phyloP scores from a whole-genome alignment of 345 rosid genomes.

The Moricandia moricandioides region DNA sequence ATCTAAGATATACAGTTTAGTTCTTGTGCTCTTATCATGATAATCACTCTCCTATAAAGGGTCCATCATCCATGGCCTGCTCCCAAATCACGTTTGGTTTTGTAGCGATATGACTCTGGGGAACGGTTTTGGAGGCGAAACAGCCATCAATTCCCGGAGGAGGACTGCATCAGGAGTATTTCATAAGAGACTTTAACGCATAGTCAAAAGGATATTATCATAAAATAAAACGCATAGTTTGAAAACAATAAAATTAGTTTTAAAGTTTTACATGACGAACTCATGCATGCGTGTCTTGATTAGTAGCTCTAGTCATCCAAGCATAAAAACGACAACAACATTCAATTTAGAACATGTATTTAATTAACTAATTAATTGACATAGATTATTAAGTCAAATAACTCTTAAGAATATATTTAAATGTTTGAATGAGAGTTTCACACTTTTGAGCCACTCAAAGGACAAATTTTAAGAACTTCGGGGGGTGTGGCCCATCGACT shows the following conservation, averaged over 20 bases:
- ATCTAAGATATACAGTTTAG: background rate
- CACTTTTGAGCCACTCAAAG: conserved; percentile 20
- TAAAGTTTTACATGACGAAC: background rate
- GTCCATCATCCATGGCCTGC: too few relatives aligned
- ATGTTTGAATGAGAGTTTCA: conserved; percentile 22
- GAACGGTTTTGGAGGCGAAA: too few relatives aligned
- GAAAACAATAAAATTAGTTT: background rate
- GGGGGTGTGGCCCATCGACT: conserved; percentile 17
- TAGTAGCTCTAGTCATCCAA: too few relatives aligned
- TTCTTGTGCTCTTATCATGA: background rate
- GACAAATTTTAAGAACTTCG: conserved; percentile 1
- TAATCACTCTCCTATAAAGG: too few relatives aligned
- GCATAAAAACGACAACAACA: background rate
- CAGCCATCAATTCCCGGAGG: too few relatives aligned
- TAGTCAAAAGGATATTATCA: background rate
- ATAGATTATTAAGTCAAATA: conserved; percentile 13
- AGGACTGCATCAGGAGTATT: too few relatives aligned
- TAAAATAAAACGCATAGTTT: background rate
- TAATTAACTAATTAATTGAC: conserved; percentile 3
- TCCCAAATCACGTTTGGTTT: too few relatives aligned
- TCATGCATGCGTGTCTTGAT: background rate
- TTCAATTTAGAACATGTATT: background rate
- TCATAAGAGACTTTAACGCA: background rate
- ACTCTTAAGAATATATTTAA: background rate
- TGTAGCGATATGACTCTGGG: too few relatives aligned